phyloP scores from a whole-genome alignment of 1,284 basidiomycete species.

The Amylostereum areolatum region DNA sequence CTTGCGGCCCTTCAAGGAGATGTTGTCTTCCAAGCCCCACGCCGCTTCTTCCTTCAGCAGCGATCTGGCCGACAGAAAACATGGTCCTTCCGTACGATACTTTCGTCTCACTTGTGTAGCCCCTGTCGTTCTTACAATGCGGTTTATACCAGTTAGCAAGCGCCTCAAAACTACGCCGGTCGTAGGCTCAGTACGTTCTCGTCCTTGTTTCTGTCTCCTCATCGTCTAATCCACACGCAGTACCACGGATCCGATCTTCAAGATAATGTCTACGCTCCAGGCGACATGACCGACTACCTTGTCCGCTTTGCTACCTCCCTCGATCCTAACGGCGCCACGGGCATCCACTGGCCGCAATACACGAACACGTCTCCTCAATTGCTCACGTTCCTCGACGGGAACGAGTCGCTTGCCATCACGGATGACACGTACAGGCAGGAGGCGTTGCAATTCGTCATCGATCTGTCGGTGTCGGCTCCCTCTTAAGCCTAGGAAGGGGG shows the following conservation, averaged over 20 bases:
- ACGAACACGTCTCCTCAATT: constrained; percentile 29
- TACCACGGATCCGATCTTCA: constrained; percentile 35
- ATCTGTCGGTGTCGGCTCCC: no score
- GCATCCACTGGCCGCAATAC: constrained; percentile 44
- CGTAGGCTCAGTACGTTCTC: constrained; percentile 36
- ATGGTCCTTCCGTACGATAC: constrained; percentile 42
- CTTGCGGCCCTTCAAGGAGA: constrained; percentile 45
- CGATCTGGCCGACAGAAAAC: constrained; percentile 34
- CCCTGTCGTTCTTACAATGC: constrained; percentile 6
- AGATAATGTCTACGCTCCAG: constrained; percentile 15
- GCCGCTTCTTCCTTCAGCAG: constrained; percentile 44
- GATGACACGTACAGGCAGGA: constrained; percentile 32
- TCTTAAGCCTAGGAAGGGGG: no score
- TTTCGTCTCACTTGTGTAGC: not conserved
- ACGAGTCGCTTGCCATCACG: constrained; percentile 26
- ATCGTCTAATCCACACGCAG: no score
- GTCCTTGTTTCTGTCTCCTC: not conserved
- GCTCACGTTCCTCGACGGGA: constrained; percentile 39
- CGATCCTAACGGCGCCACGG: constrained; percentile 39
- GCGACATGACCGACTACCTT: constrained; percentile 12
- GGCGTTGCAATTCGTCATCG: constrained; percentile 26
- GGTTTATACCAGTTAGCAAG: constrained; percentile 32
- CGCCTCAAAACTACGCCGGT: constrained; percentile 33
- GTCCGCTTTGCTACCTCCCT: constrained; percentile 32
- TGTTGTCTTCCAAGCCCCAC: constrained; percentile 43